These are phyloP conservation scores for Alternaria incomplexa DNA, from an alignment of 2,329 filamentous ascomycete species.

Conservation along the genomic window DNA sequence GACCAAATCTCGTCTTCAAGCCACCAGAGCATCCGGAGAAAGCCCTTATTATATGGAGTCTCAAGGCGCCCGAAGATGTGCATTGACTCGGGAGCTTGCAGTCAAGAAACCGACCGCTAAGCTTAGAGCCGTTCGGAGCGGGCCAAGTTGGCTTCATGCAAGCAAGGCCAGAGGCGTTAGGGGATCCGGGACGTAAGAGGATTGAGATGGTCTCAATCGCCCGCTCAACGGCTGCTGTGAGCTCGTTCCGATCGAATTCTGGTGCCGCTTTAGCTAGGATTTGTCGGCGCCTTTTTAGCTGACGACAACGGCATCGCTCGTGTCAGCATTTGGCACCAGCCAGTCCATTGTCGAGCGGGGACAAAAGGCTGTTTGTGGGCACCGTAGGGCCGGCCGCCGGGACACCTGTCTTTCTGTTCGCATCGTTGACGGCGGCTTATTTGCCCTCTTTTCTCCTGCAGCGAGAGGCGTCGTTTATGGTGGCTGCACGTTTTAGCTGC, in stretches of 20 bases:
- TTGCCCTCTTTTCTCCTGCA: slow-evolving; percentile 56
- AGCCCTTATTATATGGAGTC: slow-evolving; percentile 19
- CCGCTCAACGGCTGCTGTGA: slow-evolving; percentile 38
- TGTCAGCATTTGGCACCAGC: slow-evolving; percentile 8
- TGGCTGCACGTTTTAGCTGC: slow-evolving; percentile 39
- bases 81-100: slow-evolving; percentile 36
- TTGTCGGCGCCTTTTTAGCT: slow-evolving; percentile 14
- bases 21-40: slow-evolving; percentile 27
- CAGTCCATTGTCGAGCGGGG: not conserved
- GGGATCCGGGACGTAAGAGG: slow-evolving; percentile 30
- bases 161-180: slow-evolving; percentile 39
- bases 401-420: slow-evolving; percentile 8
- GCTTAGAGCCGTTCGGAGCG: slow-evolving; percentile 32
- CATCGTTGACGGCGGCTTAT: slow-evolving; percentile 15
- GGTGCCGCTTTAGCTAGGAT: slow-evolving; percentile 32
- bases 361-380: slow-evolving; percentile 6
- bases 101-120: slow-evolving; percentile 33
- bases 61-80: slow-evolving; percentile 23
- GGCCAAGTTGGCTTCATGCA: slow-evolving; percentile 41
- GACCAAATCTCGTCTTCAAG: slow-evolving; percentile 21
- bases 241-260: slow-evolving; percentile 35
- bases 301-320: slow-evolving; percentile 3
- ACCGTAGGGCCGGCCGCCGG: slow-evolving; percentile 24
- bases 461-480: slow-evolving; percentile 26
- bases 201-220: slow-evolving; percentile 30